Base-by-base conservation (phyloP, 176 grass and related monocot species). In the Leersia perrieri region DNA sequence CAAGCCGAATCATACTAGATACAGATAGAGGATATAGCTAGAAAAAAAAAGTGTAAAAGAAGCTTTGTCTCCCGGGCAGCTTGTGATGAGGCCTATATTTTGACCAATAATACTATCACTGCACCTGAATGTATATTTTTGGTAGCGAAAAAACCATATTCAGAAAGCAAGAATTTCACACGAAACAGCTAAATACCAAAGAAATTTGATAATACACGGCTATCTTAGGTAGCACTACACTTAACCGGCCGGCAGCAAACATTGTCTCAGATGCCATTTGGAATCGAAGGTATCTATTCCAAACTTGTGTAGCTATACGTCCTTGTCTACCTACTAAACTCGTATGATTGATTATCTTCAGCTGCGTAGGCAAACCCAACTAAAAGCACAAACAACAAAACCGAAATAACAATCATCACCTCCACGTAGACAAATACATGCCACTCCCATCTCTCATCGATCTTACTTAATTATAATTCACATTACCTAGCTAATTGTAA, bases 281-380 rank as follows among this genome's bases (percentile, higher is more conserved):
- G 18, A 20, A 22, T 53, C 47, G 0, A 58, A 58, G n/a, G 8
- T 58, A 13, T 58, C 13, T 7, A 58, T 58, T 58, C n/a, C 53
- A 58, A 58, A 58, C n/a, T 53, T 22, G 12, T 47, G 14, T 16
- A 14, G n/a, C n/a, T 53, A 20, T 53, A 71, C 68, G 38, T 29
- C 38, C 36, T 23, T 13, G 5, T 8, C 66, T 27, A 14, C 23
- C 68, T 28, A 42, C 66, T 11, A 12, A 12, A 23, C 34, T 27
- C 3, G 7, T 26, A 20, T 12, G 16, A 2, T 69, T 69, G 16
- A 2, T 69, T 69, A 26, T 13, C 31, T 15, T 26, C 68, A 28
- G 23, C 8, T 28, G 38, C 38, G 38, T 18, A 18, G 32, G 68
- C 68, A 18, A 79, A 85, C 75, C 75, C 82, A 60, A 57, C 75